A percentile compares a stretch with the other conserved stretches of the same genome.
phyloP scores from a whole-genome alignment of 163 green algal genomes.

The Smithsoniella earleae region DNA sequence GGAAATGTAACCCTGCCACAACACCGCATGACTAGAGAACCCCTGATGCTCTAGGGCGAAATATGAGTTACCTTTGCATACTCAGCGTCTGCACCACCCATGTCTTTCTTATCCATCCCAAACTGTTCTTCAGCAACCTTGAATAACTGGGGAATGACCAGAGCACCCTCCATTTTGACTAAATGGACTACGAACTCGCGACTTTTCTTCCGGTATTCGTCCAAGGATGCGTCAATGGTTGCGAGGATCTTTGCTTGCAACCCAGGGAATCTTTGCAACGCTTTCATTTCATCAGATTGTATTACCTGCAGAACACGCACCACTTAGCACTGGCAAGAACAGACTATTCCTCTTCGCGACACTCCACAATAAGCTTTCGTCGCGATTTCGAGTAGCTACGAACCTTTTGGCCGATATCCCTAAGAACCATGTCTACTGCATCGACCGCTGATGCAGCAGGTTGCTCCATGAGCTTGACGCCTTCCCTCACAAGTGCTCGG shows the following conservation, averaged over 20 bases:
- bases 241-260: constrained; percentile 24
- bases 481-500: constrained; percentile 34
- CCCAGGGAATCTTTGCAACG: constrained; percentile 15
- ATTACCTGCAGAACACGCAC: constrained; percentile 23
- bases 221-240: not conserved
- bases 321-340: too few species aligned
- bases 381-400: too few species aligned
- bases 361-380: too few species aligned
- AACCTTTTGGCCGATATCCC: constrained; percentile 27
- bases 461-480: constrained; percentile 29
- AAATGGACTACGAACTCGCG: constrained; percentile 17
- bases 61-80: constrained; percentile 28
- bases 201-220: constrained; percentile 13
- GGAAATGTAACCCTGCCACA: too few species aligned
- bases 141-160: constrained; percentile 28
- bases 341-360: too few species aligned
- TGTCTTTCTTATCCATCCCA: constrained; percentile 12
- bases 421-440: constrained; percentile 22
- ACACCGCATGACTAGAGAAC: too few species aligned
- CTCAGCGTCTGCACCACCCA: constrained; percentile 20
- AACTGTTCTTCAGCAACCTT: constrained; percentile 29
- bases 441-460: constrained; percentile 18
- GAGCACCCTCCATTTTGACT: constrained; percentile 23
- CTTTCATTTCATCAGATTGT: constrained; percentile 17
- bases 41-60: too few species aligned